Evolutionary conservation across 768 basidiomycete species (phyloP).

Genomic region (Leccinum imitatum): DNA sequence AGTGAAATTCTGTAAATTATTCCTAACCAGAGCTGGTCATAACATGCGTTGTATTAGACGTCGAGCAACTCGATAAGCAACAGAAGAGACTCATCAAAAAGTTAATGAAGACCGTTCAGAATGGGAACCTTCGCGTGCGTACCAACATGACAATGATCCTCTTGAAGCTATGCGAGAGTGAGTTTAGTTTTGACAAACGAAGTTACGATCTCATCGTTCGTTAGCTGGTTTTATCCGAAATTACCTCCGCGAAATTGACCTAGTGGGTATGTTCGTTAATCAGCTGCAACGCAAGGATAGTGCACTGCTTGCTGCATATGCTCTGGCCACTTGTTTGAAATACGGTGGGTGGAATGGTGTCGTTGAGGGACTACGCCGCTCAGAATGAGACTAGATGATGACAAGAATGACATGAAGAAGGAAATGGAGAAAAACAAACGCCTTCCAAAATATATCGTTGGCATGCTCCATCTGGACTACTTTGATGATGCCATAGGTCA

Average conservation of each 20-base stretch:
- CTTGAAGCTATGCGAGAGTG: constrained; percentile 23
- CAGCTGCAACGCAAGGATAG: constrained; percentile 17
- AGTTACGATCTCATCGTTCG: neutral
- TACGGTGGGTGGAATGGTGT: constrained; percentile 7
- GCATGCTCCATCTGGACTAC: constrained; percentile 22
- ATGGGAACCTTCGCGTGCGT: constrained; percentile 13
- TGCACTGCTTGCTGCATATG: constrained; percentile 24
- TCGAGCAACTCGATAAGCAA: neutral
- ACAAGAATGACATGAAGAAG: constrained; percentile 8
- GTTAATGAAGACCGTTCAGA: constrained; percentile 6
- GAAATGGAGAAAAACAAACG: constrained; percentile 2
- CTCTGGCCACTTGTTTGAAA: constrained; percentile 18
- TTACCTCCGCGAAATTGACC: constrained; percentile 6
- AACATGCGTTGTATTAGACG: constrained; percentile 5
- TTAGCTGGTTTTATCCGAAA: constrained; percentile 10
- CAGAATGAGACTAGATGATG: constrained; percentile 7
- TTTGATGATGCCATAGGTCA: constrained; percentile 26
- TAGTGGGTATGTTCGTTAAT: constrained; percentile 14
- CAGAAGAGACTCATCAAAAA: constrained; percentile 15
- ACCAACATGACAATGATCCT: constrained; percentile 25
- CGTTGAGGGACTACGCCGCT: neutral
- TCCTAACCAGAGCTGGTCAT: neutral
- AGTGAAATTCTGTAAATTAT: neutral
- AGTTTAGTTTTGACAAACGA: neutral
- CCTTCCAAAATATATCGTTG: constrained; percentile 13